phyloP scores from a whole-genome alignment of 441 rosid genomes.

The Eugenia klotzschiana region DNA sequence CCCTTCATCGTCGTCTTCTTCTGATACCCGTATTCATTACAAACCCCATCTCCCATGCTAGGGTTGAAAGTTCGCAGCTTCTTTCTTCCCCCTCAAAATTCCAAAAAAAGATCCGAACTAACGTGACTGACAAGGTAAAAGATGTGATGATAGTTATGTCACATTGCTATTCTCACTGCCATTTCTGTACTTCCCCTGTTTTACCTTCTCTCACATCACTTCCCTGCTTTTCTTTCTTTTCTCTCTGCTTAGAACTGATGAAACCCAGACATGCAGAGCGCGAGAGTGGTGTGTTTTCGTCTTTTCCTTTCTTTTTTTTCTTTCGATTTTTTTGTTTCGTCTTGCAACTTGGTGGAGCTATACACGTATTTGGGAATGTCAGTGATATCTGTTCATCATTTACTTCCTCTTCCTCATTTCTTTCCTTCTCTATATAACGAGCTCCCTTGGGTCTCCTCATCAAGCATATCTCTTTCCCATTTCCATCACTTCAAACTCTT shows the following conservation, averaged over 20 bases:
- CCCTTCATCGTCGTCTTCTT: neutral
- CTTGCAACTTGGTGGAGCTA: neutral
- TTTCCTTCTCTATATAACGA: neutral
- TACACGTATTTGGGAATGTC: neutral
- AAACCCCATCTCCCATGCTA: neutral
- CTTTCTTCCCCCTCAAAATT: neutral
- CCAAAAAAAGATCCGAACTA: neutral
- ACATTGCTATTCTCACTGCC: neutral
- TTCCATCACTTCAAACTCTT: slow-evolving; percentile 1
- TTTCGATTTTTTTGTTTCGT: neutral
- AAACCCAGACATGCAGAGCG: neutral
- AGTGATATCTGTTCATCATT: neutral
- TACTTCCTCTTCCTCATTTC: neutral
- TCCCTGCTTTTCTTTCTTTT: neutral
- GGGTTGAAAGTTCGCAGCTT: neutral
- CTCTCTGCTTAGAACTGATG: neutral
- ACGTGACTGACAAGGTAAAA: neutral
- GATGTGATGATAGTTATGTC: neutral
- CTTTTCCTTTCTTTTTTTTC: neutral
- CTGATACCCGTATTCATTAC: neutral
- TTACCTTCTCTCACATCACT: neutral
- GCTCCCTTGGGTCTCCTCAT: neutral
- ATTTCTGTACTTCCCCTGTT: neutral
- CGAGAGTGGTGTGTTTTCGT: neutral
- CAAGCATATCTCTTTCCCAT: neutral